Percentiles rank a stretch among this genome's conserved stretches.
Conservation (phyloP, 257 asterid species). For the Leptodermis oblonga region DNA sequence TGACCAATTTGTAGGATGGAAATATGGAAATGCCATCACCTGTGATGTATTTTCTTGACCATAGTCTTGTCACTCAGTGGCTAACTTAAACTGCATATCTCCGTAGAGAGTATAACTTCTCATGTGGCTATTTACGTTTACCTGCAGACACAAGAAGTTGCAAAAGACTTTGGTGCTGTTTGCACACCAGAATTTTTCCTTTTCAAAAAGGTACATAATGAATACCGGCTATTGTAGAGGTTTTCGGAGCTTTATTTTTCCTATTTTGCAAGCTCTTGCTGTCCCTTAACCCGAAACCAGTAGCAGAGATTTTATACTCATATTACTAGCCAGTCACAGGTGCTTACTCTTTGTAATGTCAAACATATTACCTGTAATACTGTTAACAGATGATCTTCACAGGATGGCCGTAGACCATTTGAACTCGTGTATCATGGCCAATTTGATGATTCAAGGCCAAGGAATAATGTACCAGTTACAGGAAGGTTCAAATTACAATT, state of each 20-base stretch:
- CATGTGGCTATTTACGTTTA: constrained; percentile 16
- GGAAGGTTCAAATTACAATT: constrained; percentile 55
- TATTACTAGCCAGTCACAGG: not conserved
- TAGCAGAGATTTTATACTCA: not conserved
- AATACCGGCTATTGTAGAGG: not conserved
- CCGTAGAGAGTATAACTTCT: not conserved
- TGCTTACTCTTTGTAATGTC: not conserved
- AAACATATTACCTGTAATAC: not conserved
- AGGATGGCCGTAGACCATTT: constrained; percentile 95
- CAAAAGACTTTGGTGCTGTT: constrained; percentile 87
- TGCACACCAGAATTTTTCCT: constrained; percentile 95
- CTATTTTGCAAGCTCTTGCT: not conserved
- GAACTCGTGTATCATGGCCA: constrained; percentile 94
- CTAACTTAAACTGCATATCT: not conserved
- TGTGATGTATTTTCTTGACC: not conserved
- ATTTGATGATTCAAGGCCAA: constrained; percentile 89
- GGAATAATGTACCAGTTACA: constrained; percentile 51
- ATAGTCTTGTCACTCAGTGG: not conserved
- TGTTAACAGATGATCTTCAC: constrained; percentile 9
- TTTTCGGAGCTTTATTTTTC: not conserved
- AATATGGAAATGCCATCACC: not conserved
- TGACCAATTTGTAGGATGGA: not conserved
- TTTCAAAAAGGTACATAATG: constrained; percentile 63
- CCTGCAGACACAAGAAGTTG: constrained; percentile 75
- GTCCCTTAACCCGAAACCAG: not conserved